These are phyloP conservation scores for Pleoardoris graminearum DNA, from an alignment of 2,329 filamentous ascomycete species.

Conservation along the genomic window DNA sequence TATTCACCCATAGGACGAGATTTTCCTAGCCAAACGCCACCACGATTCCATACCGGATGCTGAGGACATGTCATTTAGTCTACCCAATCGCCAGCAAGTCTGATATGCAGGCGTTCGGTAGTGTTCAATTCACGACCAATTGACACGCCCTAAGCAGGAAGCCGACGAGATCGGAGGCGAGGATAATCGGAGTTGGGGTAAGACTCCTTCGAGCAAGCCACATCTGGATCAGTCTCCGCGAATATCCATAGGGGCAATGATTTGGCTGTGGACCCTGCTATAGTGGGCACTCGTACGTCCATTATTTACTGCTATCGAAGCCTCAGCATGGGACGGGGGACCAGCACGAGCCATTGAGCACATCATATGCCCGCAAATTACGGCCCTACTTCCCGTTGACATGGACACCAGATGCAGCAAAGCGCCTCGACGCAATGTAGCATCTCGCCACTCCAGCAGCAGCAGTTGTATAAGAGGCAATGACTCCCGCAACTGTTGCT, in stretches of 20 bases:
- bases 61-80: constrained; percentile 11
- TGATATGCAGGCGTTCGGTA: constrained; percentile 12
- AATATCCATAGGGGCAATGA: constrained; percentile 20
- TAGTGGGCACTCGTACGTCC: constrained; percentile 24
- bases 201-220: constrained; percentile 21
- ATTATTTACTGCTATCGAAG: constrained; percentile 36
- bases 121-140: constrained; percentile 7
- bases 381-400: constrained; percentile 45
- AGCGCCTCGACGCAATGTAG: constrained; percentile 7
- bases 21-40: constrained; percentile 25
- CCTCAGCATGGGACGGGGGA: constrained; percentile 32
- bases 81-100: constrained; percentile 2
- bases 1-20: constrained; percentile 20
- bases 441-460: constrained; percentile 1
- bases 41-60: constrained; percentile 15
- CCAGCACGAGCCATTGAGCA: constrained; percentile 33
- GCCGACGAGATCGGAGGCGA: not conserved
- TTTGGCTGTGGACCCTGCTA: constrained; percentile 28
- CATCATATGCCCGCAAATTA: constrained; percentile 32
- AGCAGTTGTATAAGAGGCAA: constrained; percentile 36
- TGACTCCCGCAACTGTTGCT: constrained; percentile 14
- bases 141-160: not conserved
- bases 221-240: constrained; percentile 20
- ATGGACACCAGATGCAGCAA: constrained; percentile 16
- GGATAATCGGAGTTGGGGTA: constrained; percentile 7